phyloP scores from a whole-genome alignment of 2,329 filamentous ascomycete species.

The Thelonectria discophora region DNA sequence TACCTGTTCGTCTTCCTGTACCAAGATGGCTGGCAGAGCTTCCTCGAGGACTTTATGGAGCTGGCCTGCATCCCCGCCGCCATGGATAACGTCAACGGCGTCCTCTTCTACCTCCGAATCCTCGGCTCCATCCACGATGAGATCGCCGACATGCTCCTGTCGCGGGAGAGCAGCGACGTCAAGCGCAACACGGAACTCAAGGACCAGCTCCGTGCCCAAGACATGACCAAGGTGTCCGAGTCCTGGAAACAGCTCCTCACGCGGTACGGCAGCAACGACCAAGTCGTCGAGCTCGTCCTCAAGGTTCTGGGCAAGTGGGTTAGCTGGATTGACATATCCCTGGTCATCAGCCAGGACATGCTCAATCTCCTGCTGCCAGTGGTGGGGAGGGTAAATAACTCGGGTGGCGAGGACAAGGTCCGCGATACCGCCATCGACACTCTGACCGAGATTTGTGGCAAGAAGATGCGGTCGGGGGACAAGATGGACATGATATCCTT shows the following conservation, averaged over 20 bases:
- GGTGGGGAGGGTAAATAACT: conserved; percentile 75
- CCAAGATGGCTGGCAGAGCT: conserved; percentile 83
- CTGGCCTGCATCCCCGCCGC: conserved; percentile 73
- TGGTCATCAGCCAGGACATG: conserved; percentile 91
- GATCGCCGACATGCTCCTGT: conserved; percentile 91
- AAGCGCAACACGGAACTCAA: conserved; percentile 91
- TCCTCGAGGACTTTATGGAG: conserved; percentile 88
- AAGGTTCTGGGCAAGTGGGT: conserved; percentile 97
- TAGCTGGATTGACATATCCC: conserved; percentile 96
- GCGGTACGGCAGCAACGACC: conserved; percentile 76
- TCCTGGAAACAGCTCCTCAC: conserved; percentile 93
- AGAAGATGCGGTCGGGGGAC: conserved; percentile 95
- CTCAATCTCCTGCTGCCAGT: conserved; percentile 86
- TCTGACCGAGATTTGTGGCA: conserved; percentile 93
- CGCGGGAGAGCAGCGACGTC: conserved; percentile 78
- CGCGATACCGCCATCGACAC: conserved; percentile 93
- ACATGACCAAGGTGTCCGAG: conserved; percentile 85
- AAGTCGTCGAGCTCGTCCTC: conserved; percentile 85
- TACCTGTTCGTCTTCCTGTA: conserved; percentile 92
- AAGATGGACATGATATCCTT: conserved; percentile 95
- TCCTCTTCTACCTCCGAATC: conserved; percentile 88
- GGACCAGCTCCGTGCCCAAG: conserved; percentile 84
- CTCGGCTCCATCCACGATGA: conserved; percentile 94
- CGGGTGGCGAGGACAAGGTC: conserved; percentile 76
- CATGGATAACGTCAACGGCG: conserved; percentile 76